These are phyloP conservation scores for Emergomyces orientalis DNA, from an alignment of 2,329 filamentous ascomycete genomes.

Conservation along the genomic window DNA sequence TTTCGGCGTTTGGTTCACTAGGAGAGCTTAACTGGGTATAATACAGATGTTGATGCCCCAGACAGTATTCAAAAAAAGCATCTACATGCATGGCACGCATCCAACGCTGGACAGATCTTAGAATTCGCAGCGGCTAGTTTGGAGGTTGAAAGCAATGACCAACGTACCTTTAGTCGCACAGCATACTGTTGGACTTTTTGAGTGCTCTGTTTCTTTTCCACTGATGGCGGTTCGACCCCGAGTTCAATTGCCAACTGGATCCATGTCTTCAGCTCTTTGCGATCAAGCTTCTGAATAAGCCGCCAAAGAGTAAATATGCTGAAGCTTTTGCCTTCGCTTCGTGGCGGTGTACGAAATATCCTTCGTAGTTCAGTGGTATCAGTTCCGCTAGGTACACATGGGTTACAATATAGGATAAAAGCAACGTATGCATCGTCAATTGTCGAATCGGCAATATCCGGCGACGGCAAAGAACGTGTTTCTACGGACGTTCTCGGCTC, in stretches of 20 bases:
- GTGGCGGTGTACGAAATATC: conserved; percentile 69
- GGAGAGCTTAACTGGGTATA: conserved; percentile 64
- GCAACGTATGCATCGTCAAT: conserved; percentile 74
- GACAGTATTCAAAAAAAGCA: conserved; percentile 85
- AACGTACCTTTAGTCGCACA: conserved; percentile 70
- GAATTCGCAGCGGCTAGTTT: not conserved
- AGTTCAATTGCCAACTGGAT: conserved; percentile 74
- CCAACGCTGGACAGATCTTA: conserved; percentile 57
- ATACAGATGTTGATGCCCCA: conserved; percentile 68
- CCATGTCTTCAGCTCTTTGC: conserved; percentile 86
- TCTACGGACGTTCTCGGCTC: conserved; percentile 28
- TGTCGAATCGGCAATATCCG: conserved; percentile 56
- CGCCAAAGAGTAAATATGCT: conserved; percentile 67
- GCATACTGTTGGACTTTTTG: conserved; percentile 95
- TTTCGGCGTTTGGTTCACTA: conserved; percentile 52
- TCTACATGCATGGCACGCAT: conserved; percentile 95
- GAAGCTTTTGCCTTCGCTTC: conserved; percentile 80
- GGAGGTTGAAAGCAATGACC: not conserved
- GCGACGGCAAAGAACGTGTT: conserved; percentile 51
- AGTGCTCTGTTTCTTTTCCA: conserved; percentile 74
- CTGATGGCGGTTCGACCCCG: conserved; percentile 77
- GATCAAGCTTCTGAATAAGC: conserved; percentile 67
- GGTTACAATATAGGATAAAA: conserved; percentile 89
- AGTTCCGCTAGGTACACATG: conserved; percentile 58
- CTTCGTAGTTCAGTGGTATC: conserved; percentile 64